Evolutionary conservation across 805 yeast genomes (phyloP).

Genomic region (Saccharomycopsis amapae): DNA sequence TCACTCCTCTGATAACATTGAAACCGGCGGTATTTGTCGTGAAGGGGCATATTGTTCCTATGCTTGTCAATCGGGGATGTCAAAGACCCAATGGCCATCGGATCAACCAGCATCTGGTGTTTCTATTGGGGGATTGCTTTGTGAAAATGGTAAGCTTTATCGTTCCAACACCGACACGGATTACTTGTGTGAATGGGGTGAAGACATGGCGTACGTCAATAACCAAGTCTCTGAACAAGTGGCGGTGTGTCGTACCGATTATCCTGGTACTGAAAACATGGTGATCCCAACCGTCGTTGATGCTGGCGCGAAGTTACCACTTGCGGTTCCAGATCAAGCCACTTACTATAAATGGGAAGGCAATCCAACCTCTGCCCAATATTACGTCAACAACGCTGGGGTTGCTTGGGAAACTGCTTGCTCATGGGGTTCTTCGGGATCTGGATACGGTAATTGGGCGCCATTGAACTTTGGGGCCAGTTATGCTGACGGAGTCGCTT

Average conservation of each 20-base stretch:
- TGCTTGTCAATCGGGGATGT: slow-evolving; percentile 75
- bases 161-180: slow-evolving; percentile 45
- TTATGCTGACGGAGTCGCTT: slow-evolving; percentile 55
- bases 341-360: slow-evolving; percentile 59
- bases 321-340: slow-evolving; percentile 54
- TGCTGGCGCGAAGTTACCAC: slow-evolving; percentile 43
- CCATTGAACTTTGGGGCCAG: slow-evolving; percentile 94
- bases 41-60: slow-evolving; percentile 71
- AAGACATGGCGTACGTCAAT: slow-evolving; percentile 44
- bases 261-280: slow-evolving; percentile 81
- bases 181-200: slow-evolving; percentile 62
- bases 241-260: slow-evolving; percentile 71
- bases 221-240: slow-evolving; percentile 44
- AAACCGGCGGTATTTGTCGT: slow-evolving; percentile 48
- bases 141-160: slow-evolving; percentile 58
- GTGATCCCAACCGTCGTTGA: slow-evolving; percentile 59
- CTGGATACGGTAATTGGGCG: slow-evolving; percentile 71
- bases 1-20: slow-evolving; percentile 54
- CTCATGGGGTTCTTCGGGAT: slow-evolving; percentile 56
- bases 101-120: slow-evolving; percentile 61
- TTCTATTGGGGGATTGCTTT: slow-evolving; percentile 64
- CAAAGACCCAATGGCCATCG: slow-evolving; percentile 75
- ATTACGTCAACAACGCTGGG: slow-evolving; percentile 73
- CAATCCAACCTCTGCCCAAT: slow-evolving; percentile 60
- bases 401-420: slow-evolving; percentile 63